Percentiles rank a stretch among this genome's conserved stretches.
These are phyloP conservation scores for Suillus occidentalis DNA, from an alignment of 768 basidiomycete species.

Conservation along the genomic window DNA sequence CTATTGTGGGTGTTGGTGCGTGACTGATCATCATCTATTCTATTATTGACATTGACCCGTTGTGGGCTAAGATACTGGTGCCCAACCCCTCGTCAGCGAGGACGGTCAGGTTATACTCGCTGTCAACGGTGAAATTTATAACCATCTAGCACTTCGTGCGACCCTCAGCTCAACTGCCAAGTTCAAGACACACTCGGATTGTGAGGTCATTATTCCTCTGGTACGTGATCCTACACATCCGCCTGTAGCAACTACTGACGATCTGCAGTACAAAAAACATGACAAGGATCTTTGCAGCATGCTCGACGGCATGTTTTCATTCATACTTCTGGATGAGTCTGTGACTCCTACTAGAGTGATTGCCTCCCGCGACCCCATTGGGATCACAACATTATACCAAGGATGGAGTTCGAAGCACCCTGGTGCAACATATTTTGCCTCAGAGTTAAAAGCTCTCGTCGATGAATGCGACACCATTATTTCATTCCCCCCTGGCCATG, in stretches of 20 bases:
- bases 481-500: constrained; percentile 96
- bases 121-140: constrained; percentile 99
- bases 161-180: constrained; percentile 60
- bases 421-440: constrained; percentile 87
- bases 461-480: constrained; percentile 95
- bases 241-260: neutral
- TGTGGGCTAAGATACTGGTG: constrained; percentile 76
- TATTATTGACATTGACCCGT: neutral
- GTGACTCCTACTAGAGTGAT: constrained; percentile 87
- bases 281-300: constrained; percentile 72
- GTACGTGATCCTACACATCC: constrained; percentile 43
- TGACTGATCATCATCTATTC: constrained; percentile 17
- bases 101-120: constrained; percentile 83
- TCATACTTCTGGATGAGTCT: constrained; percentile 93
- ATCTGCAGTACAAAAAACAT: constrained; percentile 74
- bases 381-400: constrained; percentile 98
- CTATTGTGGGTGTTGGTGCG: constrained; percentile 96
- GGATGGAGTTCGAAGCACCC: constrained; percentile 87
- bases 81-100: constrained; percentile 88
- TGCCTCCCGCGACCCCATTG: constrained; percentile 95
- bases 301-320: constrained; percentile 99
- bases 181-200: constrained; percentile 98
- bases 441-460: constrained; percentile 89
- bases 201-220: constrained; percentile 93
- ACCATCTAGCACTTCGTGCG: constrained; percentile 81